phyloP scores from a whole-genome alignment of 2,329 filamentous ascomycete species.

The Pseudogymnoascus sp. region DNA sequence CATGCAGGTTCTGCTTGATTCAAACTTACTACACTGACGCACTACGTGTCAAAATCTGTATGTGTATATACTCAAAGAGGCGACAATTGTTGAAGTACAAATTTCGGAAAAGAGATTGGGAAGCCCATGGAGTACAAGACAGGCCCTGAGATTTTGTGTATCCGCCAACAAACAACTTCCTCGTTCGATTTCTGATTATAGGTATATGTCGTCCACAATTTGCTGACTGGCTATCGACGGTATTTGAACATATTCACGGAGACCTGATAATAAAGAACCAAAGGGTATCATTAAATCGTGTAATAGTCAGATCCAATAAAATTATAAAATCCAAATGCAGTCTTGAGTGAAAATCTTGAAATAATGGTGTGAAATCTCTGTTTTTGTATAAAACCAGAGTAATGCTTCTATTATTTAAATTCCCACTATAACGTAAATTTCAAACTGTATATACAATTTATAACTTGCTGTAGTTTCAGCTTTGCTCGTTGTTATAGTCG shows the following conservation, averaged over 20 bases:
- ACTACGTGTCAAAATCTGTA: background rate
- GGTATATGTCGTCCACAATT: slow-evolving; percentile 4
- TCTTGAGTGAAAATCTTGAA: background rate
- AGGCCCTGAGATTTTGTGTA: background rate
- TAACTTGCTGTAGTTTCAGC: background rate
- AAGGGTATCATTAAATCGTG: background rate
- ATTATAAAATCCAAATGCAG: background rate
- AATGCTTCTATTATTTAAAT: background rate
- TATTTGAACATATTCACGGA: slow-evolving; percentile 4
- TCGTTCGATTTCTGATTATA: background rate
- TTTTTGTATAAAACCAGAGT: background rate
- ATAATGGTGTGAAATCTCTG: background rate
- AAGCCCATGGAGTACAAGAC: background rate
- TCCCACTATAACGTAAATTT: background rate
- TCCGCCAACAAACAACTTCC: background rate
- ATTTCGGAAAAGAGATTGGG: background rate
- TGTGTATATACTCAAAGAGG: slow-evolving; percentile 7
- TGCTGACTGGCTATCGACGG: slow-evolving; percentile 1
- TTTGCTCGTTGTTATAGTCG: background rate
- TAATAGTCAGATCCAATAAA: slow-evolving; percentile 8
- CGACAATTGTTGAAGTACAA: background rate
- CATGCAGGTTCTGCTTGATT: background rate
- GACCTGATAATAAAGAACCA: background rate
- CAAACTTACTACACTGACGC: background rate
- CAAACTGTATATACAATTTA: background rate